phyloP scores from a whole-genome alignment of 768 basidiomycete species.

The Coprinopsis strossmayeri region DNA sequence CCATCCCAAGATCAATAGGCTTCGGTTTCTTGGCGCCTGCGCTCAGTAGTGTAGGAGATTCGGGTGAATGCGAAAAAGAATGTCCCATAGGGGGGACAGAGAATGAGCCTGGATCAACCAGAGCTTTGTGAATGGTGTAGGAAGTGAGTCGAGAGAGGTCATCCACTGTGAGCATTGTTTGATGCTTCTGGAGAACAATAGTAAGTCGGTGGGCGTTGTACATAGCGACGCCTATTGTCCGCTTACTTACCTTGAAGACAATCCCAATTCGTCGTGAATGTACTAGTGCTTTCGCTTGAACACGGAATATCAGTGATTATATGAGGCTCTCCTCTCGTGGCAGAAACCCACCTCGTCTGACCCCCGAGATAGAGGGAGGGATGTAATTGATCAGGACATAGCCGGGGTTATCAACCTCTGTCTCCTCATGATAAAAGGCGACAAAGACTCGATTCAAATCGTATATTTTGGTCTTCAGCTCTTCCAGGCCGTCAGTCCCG shows the following conservation, averaged over 20 bases:
- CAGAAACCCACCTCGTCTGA: constrained; percentile 18
- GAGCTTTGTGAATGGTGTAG: constrained; percentile 30
- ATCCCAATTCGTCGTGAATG: constrained; percentile 41
- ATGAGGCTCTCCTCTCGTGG: constrained; percentile 6
- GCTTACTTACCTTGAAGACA: constrained; percentile 36
- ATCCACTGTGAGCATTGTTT: constrained; percentile 40
- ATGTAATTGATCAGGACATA: constrained; percentile 40
- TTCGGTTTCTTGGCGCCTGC: constrained; percentile 8
- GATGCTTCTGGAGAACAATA: constrained; percentile 26
- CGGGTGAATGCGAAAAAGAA: constrained; percentile 5
- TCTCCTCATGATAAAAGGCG: constrained; percentile 40
- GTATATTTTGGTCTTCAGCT: constrained; percentile 37
- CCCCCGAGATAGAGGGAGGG: constrained; percentile 31
- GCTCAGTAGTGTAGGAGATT: neutral
- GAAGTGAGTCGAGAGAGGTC: constrained; percentile 36
- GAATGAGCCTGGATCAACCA: constrained; percentile 21
- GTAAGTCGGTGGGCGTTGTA: constrained; percentile 13
- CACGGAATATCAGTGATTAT: neutral
- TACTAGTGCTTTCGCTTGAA: constrained; percentile 38
- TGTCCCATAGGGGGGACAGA: constrained; percentile 3
- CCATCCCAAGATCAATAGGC: constrained; percentile 17
- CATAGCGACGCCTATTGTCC: constrained; percentile 4
- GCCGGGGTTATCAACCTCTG: constrained; percentile 26
- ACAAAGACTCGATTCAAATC: constrained; percentile 33
- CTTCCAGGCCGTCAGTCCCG: constrained; percentile 35